Base-by-base conservation (phyloP, 2,329 filamentous ascomycete species). In the Pleoardoris graminearum region DNA sequence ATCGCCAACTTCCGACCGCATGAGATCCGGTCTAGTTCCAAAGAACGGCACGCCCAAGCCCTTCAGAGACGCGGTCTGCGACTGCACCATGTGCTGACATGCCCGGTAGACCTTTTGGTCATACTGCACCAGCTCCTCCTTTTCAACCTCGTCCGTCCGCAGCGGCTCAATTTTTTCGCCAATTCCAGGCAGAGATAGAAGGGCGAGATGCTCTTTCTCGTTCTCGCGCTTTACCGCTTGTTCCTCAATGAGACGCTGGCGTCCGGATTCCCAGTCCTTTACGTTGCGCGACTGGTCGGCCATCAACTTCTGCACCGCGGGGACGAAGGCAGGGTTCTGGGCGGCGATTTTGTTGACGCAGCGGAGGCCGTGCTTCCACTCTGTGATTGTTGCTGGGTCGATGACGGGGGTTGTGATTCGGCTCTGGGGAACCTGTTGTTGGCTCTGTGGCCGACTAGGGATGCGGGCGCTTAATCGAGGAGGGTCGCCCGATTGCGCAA, bases 61-160 rank as follows among this genome's bases (percentile, higher is more conserved):
- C 51, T 82, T 81, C 41, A 89, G 68, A 57, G 84, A 82, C 1
- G 71, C 68, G 6, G 75, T 77, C 70, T 87, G 82, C 12, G 80
- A 79, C n/a, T 77, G 75, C 0, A 81, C 77, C 85, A 89, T 87
- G 10, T 81, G 75, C 35, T 72, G 71, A 45, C 82, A 80, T 2
- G 84, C 85, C 49, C 75, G 78, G 60, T 87, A 82, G 14, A 88
- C 82, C 63, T 88, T 88, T 47, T 73, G 70, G 58, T 88, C 84
- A 63, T 85, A 88, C 17, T 75, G 75, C 25, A 74, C 66, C 7
- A 88, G 70, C 66, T 88, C 85, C 42, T 77, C 74, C 29, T 78
- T 68, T 41, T 84, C 73, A 42, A 80, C 77, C 55, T 80, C 72
- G 7, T 70, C 68, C 23, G 76, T 78, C 74, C 67, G 54, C 36